Percentiles rank a stretch among this genome's conserved stretches.
Evolutionary conservation across 495 filamentous ascomycete species (phyloP).

Genomic region (Hyaloscypha variabilis): DNA sequence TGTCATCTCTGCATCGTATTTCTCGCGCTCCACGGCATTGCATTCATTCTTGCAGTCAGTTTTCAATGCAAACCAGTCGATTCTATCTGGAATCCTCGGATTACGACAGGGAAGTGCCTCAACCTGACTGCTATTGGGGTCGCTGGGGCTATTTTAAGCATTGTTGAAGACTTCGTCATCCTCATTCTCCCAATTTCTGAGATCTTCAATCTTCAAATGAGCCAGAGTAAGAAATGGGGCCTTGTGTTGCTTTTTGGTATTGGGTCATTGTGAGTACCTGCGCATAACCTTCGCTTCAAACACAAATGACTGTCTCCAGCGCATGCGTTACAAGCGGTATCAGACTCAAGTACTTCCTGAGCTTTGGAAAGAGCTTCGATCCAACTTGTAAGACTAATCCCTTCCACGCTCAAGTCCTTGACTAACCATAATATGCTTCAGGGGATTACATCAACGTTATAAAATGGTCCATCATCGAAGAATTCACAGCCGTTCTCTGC

Average conservation of each 20-base stretch:
- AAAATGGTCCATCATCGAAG: conserved; percentile 51
- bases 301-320: conserved; percentile 11
- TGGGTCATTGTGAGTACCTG: conserved; percentile 36
- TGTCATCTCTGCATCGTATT: conserved; percentile 35
- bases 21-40: conserved; percentile 39
- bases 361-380: conserved; percentile 35
- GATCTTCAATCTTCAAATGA: conserved; percentile 39
- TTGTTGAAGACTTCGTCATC: conserved; percentile 42
- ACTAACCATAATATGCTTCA: conserved; percentile 3
- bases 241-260: conserved; percentile 43
- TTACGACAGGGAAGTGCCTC: conserved; percentile 34
- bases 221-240: conserved; percentile 37
- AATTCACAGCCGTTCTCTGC: conserved; percentile 49
- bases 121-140: conserved; percentile 36
- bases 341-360: conserved; percentile 38
- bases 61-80: conserved; percentile 49
- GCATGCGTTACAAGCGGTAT: conserved; percentile 39
- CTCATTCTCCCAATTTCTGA: conserved; percentile 40
- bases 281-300: conserved; percentile 2
- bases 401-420: neutral
- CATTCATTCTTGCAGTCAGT: conserved; percentile 39
- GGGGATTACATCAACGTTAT: conserved; percentile 44
- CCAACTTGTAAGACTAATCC: conserved; percentile 33
- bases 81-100: conserved; percentile 32
- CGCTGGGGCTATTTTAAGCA: conserved; percentile 37